Evolutionary conservation across 768 basidiomycete species (phyloP).

Genomic region (Mycena capillaripes): DNA sequence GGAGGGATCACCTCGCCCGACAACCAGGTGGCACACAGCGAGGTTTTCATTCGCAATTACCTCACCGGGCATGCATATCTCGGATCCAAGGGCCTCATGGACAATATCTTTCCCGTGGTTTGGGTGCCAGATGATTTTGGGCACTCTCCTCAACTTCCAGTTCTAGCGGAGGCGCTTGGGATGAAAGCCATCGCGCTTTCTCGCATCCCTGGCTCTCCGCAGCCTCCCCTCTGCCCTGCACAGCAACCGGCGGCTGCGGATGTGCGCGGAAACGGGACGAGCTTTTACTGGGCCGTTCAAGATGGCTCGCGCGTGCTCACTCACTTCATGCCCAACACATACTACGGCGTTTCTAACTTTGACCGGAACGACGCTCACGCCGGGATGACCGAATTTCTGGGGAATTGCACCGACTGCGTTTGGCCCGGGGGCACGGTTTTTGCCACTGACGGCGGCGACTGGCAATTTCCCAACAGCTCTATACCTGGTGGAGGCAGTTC

Average conservation of each 20-base stretch:
- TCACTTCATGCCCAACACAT: too few species aligned
- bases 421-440: too few species aligned
- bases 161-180: conserved; percentile 16
- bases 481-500: too few species aligned
- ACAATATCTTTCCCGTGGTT: conserved; percentile 13
- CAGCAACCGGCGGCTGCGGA: too few species aligned
- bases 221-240: conserved; percentile 2
- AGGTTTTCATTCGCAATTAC: conserved; percentile 22
- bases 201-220: conserved; percentile 15
- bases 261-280: too few species aligned
- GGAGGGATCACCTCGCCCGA: conserved; percentile 18
- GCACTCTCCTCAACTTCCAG: conserved; percentile 18
- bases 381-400: conserved; percentile 8
- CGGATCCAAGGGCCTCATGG: background rate
- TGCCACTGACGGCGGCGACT: too few species aligned
- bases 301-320: too few species aligned
- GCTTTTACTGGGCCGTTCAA: too few species aligned
- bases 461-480: too few species aligned
- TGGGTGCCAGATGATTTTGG: conserved; percentile 18
- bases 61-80: conserved; percentile 17
- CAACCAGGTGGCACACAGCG: conserved; percentile 17
- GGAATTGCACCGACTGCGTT: too few species aligned
- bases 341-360: background rate
- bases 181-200: conserved; percentile 22
- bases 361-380: background rate